These are phyloP conservation scores for Chaetothyriales sp. DNA, from an alignment of 2,329 filamentous ascomycete genomes.

Conservation along the genomic window DNA sequence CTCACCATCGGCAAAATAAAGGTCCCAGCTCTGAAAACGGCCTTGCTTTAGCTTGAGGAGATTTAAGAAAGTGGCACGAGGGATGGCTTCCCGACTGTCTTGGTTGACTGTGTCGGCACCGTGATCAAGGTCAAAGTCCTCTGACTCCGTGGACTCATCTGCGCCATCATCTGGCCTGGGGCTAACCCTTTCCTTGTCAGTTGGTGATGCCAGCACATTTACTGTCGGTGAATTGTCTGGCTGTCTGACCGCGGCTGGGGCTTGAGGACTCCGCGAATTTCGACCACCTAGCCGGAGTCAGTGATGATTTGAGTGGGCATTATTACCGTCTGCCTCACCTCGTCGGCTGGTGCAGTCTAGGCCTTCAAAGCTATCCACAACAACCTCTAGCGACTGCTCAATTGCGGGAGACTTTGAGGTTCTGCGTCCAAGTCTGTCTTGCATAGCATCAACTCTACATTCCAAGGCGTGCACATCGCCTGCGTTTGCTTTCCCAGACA, in stretches of 20 bases:
- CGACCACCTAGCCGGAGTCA: neutral
- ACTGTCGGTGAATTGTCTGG: neutral
- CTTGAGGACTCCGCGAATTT: neutral
- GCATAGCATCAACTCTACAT: neutral
- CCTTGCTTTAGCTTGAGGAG: conserved; percentile 9
- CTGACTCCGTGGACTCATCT: conserved; percentile 3
- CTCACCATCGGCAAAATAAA: conserved; percentile 7
- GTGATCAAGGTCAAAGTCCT: conserved; percentile 11
- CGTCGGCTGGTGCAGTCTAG: too few species aligned
- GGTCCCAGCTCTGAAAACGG: conserved; percentile 9
- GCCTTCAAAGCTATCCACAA: neutral
- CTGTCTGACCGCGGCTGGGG: too few species aligned
- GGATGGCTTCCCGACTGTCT: neutral
- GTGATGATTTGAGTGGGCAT: neutral
- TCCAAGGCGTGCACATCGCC: neutral
- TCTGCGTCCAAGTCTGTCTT: neutral
- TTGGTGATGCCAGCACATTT: neutral
- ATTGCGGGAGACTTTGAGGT: neutral
- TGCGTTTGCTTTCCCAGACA: neutral
- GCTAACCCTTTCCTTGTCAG: neutral
- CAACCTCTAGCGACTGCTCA: neutral
- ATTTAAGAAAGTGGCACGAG: neutral
- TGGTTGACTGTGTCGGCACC: conserved; percentile 10
- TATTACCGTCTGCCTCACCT: neutral
- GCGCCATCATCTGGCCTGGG: neutral